phyloP scores from a whole-genome alignment of 306 rosid species.

The Biancaea sappan region DNA sequence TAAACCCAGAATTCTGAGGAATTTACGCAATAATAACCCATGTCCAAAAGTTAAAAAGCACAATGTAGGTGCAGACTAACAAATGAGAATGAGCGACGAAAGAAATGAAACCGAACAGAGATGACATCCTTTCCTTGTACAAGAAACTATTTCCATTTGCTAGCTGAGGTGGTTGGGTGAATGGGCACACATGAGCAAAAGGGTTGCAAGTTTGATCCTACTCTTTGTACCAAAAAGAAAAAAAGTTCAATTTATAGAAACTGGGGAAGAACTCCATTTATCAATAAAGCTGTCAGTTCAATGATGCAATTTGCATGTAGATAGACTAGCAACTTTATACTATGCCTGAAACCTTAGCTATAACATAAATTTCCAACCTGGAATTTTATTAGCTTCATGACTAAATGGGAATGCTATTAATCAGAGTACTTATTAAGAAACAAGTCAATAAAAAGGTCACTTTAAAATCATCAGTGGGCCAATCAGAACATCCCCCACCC shows the following conservation, averaged over 20 bases:
- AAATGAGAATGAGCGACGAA: no score
- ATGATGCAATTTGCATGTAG: neutral
- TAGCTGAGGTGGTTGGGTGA: no score
- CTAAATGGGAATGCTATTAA: conserved; percentile 16
- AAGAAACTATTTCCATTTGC: neutral
- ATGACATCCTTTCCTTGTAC: neutral
- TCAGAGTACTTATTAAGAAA: conserved; percentile 21
- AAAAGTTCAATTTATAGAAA: no score
- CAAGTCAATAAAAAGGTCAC: conserved; percentile 32
- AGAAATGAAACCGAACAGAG: neutral
- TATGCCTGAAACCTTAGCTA: neutral
- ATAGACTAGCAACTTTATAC: neutral
- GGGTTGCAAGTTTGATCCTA: no score
- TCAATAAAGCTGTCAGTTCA: neutral
- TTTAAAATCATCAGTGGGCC: conserved; percentile 24
- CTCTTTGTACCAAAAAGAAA: no score
- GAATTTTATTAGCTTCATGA: neutral
- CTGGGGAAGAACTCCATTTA: neutral
- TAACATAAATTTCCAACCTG: conserved; percentile 4
- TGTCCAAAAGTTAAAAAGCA: no score
- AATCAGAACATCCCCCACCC: neutral
- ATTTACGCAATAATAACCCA: no score
- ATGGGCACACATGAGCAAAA: no score
- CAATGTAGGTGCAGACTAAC: no score
- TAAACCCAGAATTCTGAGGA: no score